Evolutionary conservation across 345 rosid genomes (phyloP).

Genomic region (Arabidopsis arenosa): DNA sequence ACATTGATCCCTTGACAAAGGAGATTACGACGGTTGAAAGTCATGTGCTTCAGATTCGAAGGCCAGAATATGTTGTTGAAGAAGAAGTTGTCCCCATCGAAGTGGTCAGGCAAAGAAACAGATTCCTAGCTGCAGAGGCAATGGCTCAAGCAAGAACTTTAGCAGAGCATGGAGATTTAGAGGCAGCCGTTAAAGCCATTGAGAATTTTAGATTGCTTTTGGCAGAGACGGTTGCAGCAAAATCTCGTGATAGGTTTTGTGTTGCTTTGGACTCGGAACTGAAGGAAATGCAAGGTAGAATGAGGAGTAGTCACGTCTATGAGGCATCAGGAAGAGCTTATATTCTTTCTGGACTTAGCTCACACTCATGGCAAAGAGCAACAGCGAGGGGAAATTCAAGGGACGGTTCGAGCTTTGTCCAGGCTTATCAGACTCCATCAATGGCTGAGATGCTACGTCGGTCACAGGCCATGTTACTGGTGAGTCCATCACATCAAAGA

Average conservation of each 20-base stretch:
- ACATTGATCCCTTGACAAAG: conserved; percentile 68
- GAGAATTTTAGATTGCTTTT: conserved; percentile 57
- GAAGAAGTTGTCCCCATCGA: conserved; percentile 57
- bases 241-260: conserved; percentile 64
- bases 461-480: conserved; percentile 56
- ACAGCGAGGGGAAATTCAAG: conserved; percentile 74
- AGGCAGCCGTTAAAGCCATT: conserved; percentile 61
- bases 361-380: conserved; percentile 96
- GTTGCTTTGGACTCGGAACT: conserved; percentile 83
- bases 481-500: conserved; percentile 55
- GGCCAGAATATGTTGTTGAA: conserved; percentile 56
- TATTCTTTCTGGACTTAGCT: conserved; percentile 86
- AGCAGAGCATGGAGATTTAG: conserved; percentile 77
- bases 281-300: conserved; percentile 84
- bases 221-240: conserved; percentile 62
- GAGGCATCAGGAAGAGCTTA: conserved; percentile 86
- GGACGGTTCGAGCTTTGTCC: conserved; percentile 70
- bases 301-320: conserved; percentile 79
- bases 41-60: conserved; percentile 53
- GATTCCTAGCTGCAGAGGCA: conserved; percentile 80
- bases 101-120: conserved; percentile 82
- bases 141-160: conserved; percentile 67
- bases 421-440: conserved; percentile 72
- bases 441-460: conserved; percentile 84
- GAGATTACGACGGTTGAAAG: conserved; percentile 56